These are phyloP conservation scores for Fraxinus sp. DNA, from an alignment of 305 asterid species.

Conservation along the genomic window DNA sequence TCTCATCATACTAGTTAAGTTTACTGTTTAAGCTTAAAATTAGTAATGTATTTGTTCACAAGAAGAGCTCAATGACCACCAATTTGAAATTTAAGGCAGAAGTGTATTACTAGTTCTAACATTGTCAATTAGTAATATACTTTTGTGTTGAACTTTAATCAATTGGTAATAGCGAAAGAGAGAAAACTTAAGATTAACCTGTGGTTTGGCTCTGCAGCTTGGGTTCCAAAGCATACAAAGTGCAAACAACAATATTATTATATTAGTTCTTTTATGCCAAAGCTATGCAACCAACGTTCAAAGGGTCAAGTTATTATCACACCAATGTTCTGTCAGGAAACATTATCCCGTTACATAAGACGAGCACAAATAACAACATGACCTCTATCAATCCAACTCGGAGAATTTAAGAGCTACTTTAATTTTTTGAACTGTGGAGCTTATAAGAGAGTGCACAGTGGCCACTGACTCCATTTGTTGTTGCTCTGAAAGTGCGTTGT, in stretches of 20 bases:
- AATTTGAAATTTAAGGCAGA: neutral
- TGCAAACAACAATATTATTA: neutral
- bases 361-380: neutral
- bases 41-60: neutral
- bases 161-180: neutral
- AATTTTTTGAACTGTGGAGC: slow-evolving; percentile 47
- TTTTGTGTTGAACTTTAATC: neutral
- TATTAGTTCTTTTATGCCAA: neutral
- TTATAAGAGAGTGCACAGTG: slow-evolving; percentile 42
- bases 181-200: neutral
- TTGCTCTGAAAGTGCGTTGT: slow-evolving; percentile 31
- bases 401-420: slow-evolving; percentile 36
- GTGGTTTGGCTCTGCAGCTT: neutral
- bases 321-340: neutral
- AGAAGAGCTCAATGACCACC: neutral
- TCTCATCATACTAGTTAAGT: neutral
- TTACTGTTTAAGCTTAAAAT: neutral
- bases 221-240: neutral
- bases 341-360: neutral
- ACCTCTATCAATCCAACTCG: slow-evolving; percentile 5
- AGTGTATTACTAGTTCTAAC: neutral
- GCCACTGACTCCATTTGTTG: slow-evolving; percentile 49
- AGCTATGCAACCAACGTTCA: neutral
- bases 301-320: neutral
- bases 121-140: too few species aligned